A percentile compares a stretch with the other conserved stretches of the same genome.
Conservation (phyloP, 306 rosid species). For the Prunus campanulata region DNA sequence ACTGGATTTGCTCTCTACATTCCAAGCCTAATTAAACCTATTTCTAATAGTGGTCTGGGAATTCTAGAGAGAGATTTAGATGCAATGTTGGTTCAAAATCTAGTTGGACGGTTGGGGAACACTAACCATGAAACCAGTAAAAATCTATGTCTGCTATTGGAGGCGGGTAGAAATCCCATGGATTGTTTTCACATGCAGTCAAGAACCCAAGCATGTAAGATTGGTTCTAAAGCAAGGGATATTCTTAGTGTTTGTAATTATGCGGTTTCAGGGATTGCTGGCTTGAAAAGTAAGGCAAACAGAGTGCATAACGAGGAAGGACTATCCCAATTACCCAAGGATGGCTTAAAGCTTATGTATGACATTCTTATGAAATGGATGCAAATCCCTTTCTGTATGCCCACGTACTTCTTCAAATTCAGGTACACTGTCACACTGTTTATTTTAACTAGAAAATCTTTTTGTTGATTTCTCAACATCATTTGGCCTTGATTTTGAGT, state of each 20-base stretch:
- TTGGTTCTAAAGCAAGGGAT: constrained; percentile 34
- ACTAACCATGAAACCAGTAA: constrained; percentile 39
- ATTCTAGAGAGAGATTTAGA: constrained; percentile 19
- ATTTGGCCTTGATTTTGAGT: not conserved
- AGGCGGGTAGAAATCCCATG: constrained; percentile 19
- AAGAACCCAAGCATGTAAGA: constrained; percentile 19
- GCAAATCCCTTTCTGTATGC: constrained; percentile 43
- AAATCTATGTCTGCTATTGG: constrained; percentile 40
- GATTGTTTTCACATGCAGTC: constrained; percentile 35
- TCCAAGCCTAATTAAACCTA: constrained; percentile 22
- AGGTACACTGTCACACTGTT: constrained; percentile 36
- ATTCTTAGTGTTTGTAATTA: constrained; percentile 36
- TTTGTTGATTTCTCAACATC: not conserved
- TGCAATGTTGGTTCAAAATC: constrained; percentile 34
- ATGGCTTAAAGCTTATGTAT: constrained; percentile 27
- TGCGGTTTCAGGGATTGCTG: constrained; percentile 34
- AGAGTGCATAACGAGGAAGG: constrained; percentile 17
- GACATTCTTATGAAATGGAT: constrained; percentile 46
- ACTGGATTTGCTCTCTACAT: constrained; percentile 41
- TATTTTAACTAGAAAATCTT: not conserved
- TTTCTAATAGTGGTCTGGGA: constrained; percentile 12
- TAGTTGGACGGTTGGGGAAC: constrained; percentile 39
- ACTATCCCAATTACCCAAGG: constrained; percentile 25
- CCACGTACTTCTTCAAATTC: constrained; percentile 51
- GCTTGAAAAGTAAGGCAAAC: constrained; percentile 28